A percentile compares a stretch with the other conserved stretches of the same genome.
Conservation (phyloP, 75 land plant genomes). For the Picea sitchensis region DNA sequence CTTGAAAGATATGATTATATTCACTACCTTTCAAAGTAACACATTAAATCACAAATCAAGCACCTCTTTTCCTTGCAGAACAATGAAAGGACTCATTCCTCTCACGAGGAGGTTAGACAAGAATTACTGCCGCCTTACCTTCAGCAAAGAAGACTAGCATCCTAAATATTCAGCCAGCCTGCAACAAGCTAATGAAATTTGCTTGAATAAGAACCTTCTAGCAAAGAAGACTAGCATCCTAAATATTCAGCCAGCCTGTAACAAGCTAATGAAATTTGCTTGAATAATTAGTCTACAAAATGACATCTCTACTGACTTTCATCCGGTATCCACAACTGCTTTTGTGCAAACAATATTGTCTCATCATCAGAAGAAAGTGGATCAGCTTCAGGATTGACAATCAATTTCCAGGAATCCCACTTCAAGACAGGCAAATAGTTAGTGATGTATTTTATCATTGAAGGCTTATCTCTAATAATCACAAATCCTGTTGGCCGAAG, state of each 20-base stretch:
- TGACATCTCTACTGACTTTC: slow-evolving; percentile 19
- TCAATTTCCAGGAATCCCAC: slow-evolving; percentile 76
- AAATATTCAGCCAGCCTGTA: slow-evolving; percentile 23
- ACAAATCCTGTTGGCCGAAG: slow-evolving; percentile 79
- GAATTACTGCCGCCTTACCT: neutral
- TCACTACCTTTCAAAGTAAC: neutral
- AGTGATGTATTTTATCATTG: slow-evolving; percentile 43
- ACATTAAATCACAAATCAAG: neutral
- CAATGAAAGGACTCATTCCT: neutral
- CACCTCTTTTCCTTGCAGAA: slow-evolving; percentile 12
- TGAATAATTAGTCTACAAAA: slow-evolving; percentile 7
- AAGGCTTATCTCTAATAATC: slow-evolving; percentile 70
- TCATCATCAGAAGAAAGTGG: slow-evolving; percentile 51
- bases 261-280: slow-evolving; percentile 11
- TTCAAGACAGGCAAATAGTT: slow-evolving; percentile 46
- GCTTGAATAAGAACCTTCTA: neutral
- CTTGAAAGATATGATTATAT: neutral
- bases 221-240: neutral
- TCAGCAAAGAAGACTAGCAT: slow-evolving; percentile 5
- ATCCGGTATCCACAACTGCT: slow-evolving; percentile 57
- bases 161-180: slow-evolving; percentile 23
- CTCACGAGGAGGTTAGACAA: neutral
- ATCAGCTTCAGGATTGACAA: slow-evolving; percentile 56
- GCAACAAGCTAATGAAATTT: slow-evolving; percentile 8
- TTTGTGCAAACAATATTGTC: slow-evolving; percentile 65